Evolutionary conservation across 345 rosid genomes (phyloP).

Genomic region (Populus simonii): DNA sequence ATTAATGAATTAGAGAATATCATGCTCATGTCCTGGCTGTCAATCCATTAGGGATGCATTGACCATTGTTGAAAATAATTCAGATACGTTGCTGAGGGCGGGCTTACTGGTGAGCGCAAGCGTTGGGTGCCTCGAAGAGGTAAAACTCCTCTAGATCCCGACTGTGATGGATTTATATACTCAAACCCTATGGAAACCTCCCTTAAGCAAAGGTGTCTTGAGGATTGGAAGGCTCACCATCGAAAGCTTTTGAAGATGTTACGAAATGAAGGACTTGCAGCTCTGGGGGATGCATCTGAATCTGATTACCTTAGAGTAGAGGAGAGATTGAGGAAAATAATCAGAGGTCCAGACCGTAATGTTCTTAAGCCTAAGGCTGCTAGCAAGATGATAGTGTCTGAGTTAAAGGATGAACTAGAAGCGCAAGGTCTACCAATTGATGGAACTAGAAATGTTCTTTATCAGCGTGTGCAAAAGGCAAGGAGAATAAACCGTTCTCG

Average conservation of each 20-base stretch:
- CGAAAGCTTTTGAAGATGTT: slow-evolving; percentile 69
- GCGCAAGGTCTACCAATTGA: slow-evolving; percentile 93
- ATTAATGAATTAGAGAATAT: neutral
- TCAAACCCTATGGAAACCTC: slow-evolving; percentile 89
- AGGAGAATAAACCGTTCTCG: slow-evolving; percentile 97
- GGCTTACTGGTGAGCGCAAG: slow-evolving; percentile 95
- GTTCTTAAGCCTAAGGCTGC: slow-evolving; percentile 96
- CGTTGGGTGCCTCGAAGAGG: slow-evolving; percentile 98
- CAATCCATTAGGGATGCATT: slow-evolving; percentile 3
- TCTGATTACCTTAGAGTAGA: slow-evolving; percentile 75
- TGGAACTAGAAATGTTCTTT: slow-evolving; percentile 96
- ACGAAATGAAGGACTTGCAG: slow-evolving; percentile 70
- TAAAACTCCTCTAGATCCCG: slow-evolving; percentile 91
- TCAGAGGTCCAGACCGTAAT: slow-evolving; percentile 77
- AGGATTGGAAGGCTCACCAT: slow-evolving; percentile 71
- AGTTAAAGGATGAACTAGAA: slow-evolving; percentile 90
- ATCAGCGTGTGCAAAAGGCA: slow-evolving; percentile 98
- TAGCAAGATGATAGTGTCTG: slow-evolving; percentile 91
- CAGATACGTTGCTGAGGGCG: slow-evolving; percentile 90
- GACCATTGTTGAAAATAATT: slow-evolving; percentile 17
- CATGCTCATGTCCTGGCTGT: slow-evolving; percentile 2
- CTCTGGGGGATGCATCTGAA: slow-evolving; percentile 70
- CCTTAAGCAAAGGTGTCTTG: slow-evolving; percentile 83
- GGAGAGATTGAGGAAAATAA: slow-evolving; percentile 67
- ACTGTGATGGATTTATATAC: slow-evolving; percentile 80